Evolutionary conservation across 176 grass and related monocot genomes (phyloP).

Genomic region (Miscanthus lutarioriparius): DNA sequence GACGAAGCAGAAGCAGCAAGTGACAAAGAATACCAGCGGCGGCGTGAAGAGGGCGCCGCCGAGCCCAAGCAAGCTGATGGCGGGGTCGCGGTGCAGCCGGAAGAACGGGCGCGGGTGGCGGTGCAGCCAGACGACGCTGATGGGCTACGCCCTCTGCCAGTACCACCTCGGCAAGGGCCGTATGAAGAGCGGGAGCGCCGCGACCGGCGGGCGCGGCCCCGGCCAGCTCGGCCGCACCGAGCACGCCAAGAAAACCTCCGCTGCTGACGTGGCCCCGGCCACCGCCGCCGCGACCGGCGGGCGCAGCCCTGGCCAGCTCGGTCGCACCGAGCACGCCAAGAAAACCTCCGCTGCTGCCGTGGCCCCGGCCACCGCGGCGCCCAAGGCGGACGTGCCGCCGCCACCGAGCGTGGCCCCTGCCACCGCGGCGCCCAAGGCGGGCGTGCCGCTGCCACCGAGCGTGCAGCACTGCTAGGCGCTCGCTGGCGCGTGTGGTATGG

Average conservation of each 20-base stretch:
- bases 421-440: neutral
- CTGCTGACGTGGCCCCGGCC: neutral
- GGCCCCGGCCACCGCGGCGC: neutral
- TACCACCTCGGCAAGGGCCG: constrained; percentile 96
- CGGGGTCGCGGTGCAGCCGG: constrained; percentile 92
- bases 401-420: neutral
- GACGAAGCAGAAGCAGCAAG: constrained; percentile 31
- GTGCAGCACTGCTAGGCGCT: neutral
- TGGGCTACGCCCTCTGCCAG: constrained; percentile 91
- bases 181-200: constrained; percentile 22
- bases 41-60: constrained; percentile 38
- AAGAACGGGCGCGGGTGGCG: constrained; percentile 95
- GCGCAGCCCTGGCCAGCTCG: no score
- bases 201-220: neutral
- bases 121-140: constrained; percentile 81
- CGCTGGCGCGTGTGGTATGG: neutral
- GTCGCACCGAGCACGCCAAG: neutral
- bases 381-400: neutral
- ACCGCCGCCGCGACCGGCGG: neutral
- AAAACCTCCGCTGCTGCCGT: neutral
- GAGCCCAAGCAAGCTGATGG: constrained; percentile 47
- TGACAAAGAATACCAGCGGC: neutral
- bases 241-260: neutral
- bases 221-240: constrained; percentile 59
- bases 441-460: neutral